Evolutionary conservation across 2,329 filamentous ascomycete species (phyloP), one percentile per base, ranked within the genome.

Genomic region (Dendrostoma leiphaemia): DNA sequence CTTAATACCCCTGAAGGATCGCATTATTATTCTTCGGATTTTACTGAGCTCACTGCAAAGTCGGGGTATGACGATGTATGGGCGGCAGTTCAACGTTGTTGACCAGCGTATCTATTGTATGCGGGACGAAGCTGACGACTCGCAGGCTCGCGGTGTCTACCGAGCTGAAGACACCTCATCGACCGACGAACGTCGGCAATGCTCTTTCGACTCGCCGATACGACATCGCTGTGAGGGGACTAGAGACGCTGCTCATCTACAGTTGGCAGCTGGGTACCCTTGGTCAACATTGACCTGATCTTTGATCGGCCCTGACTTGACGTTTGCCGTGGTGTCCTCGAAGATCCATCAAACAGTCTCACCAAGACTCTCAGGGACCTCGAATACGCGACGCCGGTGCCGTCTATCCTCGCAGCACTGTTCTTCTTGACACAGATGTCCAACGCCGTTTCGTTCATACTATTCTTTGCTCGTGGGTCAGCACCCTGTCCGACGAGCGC

Each of bases 1-100:
- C 21, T 37, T 35, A 28, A 34, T 51, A 51, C 48, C 38, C 40
- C 40, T 32, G 48, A 29, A 44, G 31, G 40, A 35, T 26, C 24
- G 31, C 40, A 28, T 28, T 44, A 19, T 13, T 35, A 17, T 6
- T 37, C n/a, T 15, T 31, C 15, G 29, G 21, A 19, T 17, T 15
- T 46, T 2, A 21, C 21, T 31, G 19, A 32, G 28, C 17, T 9
- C 12, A 46, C n/a, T 32, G 29, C n/a, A 32, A 10, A 32, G 28
- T 13, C 9, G 17, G 10, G 19, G 23, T 6, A 46, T 45, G 28
- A 46, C 44, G 19, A 23, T 13, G 15, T n/a, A 10, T 19, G 26
- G 3, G 21, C 21, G 21, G 21, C 38, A 41, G 17, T 24, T n/a
- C n/a, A n/a, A n/a, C n/a, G n/a, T n/a, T n/a, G 38, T 10, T 24